Evolutionary conservation across 441 rosid species (phyloP).

Genomic region (Iberis amara): DNA sequence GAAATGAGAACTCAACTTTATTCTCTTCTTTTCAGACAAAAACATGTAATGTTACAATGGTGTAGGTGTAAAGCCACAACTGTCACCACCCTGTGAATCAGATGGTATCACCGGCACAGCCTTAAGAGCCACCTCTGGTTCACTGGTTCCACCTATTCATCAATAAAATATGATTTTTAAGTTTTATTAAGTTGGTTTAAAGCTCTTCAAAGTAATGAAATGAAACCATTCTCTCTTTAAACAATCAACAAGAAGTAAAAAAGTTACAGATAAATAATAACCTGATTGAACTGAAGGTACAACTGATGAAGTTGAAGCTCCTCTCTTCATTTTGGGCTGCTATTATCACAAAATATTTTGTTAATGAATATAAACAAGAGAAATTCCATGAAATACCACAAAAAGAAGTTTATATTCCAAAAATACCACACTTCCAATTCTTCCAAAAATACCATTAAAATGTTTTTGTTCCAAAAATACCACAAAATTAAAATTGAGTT

Average conservation of each 20-base stretch:
- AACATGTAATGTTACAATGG: slow-evolving; percentile 30
- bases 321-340: slow-evolving; percentile 79
- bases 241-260: neutral
- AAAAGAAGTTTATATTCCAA: too few species aligned
- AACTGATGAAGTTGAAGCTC: slow-evolving; percentile 39
- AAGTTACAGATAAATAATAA: slow-evolving; percentile 28
- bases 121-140: slow-evolving; percentile 37
- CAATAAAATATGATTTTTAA: slow-evolving; percentile 15
- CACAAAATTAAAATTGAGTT: too few species aligned
- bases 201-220: neutral
- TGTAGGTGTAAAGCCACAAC: slow-evolving; percentile 31
- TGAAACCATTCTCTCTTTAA: too few species aligned
- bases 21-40: slow-evolving; percentile 33
- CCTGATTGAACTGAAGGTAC: slow-evolving; percentile 47
- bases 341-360: slow-evolving; percentile 21
- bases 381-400: too few species aligned
- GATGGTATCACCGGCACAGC: slow-evolving; percentile 26
- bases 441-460: too few species aligned
- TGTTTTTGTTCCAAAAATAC: too few species aligned
- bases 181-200: slow-evolving; percentile 17
- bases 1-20: slow-evolving; percentile 8
- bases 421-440: too few species aligned
- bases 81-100: slow-evolving; percentile 28
- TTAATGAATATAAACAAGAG: neutral
- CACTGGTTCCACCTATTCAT: slow-evolving; percentile 38